Conservation (phyloP, 768 basidiomycete genomes). For the Kwoniella sp. region DNA sequence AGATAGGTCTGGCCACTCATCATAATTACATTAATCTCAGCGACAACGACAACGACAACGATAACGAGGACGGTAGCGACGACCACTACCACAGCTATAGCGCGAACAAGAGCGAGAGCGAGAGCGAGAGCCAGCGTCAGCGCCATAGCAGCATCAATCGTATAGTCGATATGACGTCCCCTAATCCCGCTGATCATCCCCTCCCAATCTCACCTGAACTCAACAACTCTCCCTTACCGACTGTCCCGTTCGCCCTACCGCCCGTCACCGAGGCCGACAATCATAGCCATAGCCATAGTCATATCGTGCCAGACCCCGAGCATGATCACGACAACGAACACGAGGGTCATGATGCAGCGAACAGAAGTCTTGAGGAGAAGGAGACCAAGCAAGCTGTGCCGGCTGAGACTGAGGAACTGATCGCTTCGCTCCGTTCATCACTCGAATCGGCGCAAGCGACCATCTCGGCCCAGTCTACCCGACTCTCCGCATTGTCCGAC, state of each 20-base stretch:
- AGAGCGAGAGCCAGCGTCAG: no score
- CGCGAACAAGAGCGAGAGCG: not conserved
- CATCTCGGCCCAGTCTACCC: constrained; percentile 31
- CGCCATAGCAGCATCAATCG: not conserved
- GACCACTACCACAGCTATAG: not conserved
- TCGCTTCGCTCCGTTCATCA: constrained; percentile 29
- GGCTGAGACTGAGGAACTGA: constrained; percentile 15
- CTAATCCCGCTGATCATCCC: constrained; percentile 21
- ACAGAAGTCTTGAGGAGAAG: not conserved
- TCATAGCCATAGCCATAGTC: not conserved
- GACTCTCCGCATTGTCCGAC: constrained; percentile 28
- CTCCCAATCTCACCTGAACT: constrained; percentile 18
- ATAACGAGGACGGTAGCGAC: not conserved
- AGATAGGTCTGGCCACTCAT: not conserved
- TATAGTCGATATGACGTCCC: constrained; percentile 11
- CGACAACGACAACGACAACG: not conserved
- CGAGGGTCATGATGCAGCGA: not conserved
- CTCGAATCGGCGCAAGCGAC: constrained; percentile 40
- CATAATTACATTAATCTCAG: not conserved
- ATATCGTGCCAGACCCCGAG: not conserved
- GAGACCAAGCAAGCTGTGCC: not conserved
- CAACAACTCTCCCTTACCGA: constrained; percentile 1
- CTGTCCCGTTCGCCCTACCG: constrained; percentile 12
- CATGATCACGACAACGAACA: not conserved
- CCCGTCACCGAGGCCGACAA: not conserved